A percentile compares a stretch with the other conserved stretches of the same genome.
These are phyloP conservation scores for Leccinellum luteum DNA, from an alignment of 768 basidiomycete genomes.

Conservation along the genomic window DNA sequence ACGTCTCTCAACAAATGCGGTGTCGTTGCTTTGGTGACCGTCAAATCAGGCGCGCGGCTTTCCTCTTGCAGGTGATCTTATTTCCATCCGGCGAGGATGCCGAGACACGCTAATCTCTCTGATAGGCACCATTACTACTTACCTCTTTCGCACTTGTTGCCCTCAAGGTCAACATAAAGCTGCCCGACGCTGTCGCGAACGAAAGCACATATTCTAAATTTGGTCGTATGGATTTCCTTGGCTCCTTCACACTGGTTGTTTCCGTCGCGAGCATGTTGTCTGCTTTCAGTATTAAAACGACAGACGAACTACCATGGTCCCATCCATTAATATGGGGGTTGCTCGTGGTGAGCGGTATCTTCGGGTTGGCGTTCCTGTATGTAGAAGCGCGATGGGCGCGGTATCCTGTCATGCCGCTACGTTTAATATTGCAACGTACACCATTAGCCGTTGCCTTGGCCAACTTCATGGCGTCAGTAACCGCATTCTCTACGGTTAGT, in stretches of 20 bases:
- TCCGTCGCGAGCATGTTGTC: constrained; percentile 69
- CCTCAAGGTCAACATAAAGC: constrained; percentile 72
- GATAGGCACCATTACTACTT: constrained; percentile 72
- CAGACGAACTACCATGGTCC: constrained; percentile 76
- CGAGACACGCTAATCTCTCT: constrained; percentile 10
- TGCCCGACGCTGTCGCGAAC: constrained; percentile 64
- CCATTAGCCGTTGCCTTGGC: constrained; percentile 77
- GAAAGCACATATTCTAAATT: constrained; percentile 62
- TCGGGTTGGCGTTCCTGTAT: constrained; percentile 58
- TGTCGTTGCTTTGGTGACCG: constrained; percentile 4
- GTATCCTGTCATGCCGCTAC: constrained; percentile 90
- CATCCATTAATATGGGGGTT: constrained; percentile 70
- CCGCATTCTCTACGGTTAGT: constrained; percentile 75
- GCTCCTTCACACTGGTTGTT: constrained; percentile 75
- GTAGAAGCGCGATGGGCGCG: constrained; percentile 78
- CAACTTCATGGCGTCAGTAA: constrained; percentile 75
- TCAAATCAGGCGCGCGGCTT: constrained; percentile 71
- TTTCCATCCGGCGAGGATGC: background rate
- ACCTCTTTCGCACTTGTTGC: constrained; percentile 70
- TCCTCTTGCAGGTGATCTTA: constrained; percentile 71
- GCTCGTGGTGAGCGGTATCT: constrained; percentile 54
- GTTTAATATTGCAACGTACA: constrained; percentile 71
- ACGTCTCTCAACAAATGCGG: constrained; percentile 25
- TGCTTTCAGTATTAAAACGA: constrained; percentile 73
- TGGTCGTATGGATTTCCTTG: constrained; percentile 79